Conservation (phyloP, 2,329 filamentous ascomycete species). For the Penicillium sp. region DNA sequence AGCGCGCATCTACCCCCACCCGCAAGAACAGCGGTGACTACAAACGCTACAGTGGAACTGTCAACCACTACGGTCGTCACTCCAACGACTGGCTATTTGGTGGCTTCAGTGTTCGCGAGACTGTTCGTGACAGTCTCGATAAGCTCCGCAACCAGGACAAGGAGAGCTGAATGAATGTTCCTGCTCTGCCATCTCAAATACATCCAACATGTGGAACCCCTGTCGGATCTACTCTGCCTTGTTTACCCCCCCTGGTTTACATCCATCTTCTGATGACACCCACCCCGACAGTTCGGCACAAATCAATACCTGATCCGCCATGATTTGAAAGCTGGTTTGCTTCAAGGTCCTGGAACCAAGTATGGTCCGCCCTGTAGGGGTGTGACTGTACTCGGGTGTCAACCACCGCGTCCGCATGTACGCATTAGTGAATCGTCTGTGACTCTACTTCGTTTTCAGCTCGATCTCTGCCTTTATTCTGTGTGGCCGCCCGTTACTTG, state of each 20-base stretch:
- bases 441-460: not conserved
- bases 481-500: not conserved
- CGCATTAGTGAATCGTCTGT: not conserved
- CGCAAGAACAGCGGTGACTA: conserved; percentile 36
- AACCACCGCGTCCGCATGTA: no score
- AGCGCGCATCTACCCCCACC: conserved; percentile 23
- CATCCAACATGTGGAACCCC: not conserved
- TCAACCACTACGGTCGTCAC: conserved; percentile 50
- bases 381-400: not conserved
- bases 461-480: not conserved
- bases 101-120: conserved; percentile 49
- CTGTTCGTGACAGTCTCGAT: conserved; percentile 44
- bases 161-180: conserved; percentile 24
- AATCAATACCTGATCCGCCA: not conserved
- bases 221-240: not conserved
- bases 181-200: not conserved
- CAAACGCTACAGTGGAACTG: conserved; percentile 42
- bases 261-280: not conserved
- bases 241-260: not conserved
- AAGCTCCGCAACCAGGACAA: conserved; percentile 33
- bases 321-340: not conserved
- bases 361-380: not conserved
- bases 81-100: conserved; percentile 55
- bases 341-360: not conserved
- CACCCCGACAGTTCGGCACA: not conserved